These are phyloP conservation scores for Escovopsis weberi DNA, from an alignment of 2,329 filamentous ascomycete genomes.

Conservation along the genomic window DNA sequence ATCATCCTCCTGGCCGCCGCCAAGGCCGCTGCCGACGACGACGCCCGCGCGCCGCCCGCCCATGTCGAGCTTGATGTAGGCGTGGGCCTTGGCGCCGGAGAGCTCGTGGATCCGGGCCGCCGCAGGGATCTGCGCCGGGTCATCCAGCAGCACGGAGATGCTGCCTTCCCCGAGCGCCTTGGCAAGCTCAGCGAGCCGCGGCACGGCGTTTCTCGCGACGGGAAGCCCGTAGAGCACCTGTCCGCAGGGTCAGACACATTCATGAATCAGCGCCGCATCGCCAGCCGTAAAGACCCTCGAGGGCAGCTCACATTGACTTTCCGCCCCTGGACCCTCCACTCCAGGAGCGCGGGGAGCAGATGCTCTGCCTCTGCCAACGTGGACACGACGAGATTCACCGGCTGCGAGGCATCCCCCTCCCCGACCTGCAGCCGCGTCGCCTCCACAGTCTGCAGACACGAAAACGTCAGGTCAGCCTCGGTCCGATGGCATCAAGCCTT, in stretches of 20 bases:
- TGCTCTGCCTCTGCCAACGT: conserved; percentile 62
- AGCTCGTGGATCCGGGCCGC: conserved; percentile 27
- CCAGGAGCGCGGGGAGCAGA: conserved; percentile 43
- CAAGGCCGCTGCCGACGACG: conserved; percentile 5
- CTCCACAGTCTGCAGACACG: conserved; percentile 41
- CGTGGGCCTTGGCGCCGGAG: conserved; percentile 32
- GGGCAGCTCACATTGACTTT: conserved; percentile 38
- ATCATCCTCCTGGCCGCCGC: too few relatives aligned
- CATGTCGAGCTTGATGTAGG: conserved; percentile 64
- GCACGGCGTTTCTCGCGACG: conserved; percentile 43
- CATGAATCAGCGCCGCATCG: background rate
- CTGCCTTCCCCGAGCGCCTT: conserved; percentile 37
- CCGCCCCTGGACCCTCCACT: conserved; percentile 39
- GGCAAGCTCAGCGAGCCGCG: conserved; percentile 44
- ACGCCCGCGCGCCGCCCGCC: conserved; percentile 60
- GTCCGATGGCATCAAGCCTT: too few relatives aligned
- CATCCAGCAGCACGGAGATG: conserved; percentile 55
- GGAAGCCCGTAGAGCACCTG: conserved; percentile 61
- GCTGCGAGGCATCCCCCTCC: conserved; percentile 22
- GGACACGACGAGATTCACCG: conserved; percentile 53
- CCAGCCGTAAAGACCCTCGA: too few relatives aligned
- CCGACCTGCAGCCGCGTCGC: conserved; percentile 58
- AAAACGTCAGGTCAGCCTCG: background rate
- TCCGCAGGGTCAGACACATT: background rate
- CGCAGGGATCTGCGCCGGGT: conserved; percentile 42